phyloP scores from a whole-genome alignment of 1,284 basidiomycete genomes.

The Chondrostereum purpureum region DNA sequence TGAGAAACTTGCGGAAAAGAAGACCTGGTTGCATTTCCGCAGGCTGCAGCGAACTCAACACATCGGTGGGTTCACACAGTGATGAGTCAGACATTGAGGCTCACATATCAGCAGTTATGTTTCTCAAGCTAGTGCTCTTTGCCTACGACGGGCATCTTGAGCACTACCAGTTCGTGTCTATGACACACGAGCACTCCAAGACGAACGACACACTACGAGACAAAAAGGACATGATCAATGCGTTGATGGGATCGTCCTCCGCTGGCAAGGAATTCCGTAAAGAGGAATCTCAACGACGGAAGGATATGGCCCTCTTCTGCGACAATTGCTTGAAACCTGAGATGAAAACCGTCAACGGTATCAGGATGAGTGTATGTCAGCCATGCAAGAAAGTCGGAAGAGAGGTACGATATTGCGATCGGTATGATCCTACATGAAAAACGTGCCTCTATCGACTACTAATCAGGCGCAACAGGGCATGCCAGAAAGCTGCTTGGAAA shows the following conservation, averaged over 20 bases:
- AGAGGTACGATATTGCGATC: constrained; percentile 14
- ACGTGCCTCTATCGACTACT: no score
- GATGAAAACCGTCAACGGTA: constrained; percentile 12
- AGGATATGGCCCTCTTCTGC: constrained; percentile 15
- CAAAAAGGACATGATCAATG: not conserved
- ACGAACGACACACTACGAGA: constrained; percentile 10
- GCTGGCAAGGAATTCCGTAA: constrained; percentile 9
- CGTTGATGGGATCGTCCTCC: constrained; percentile 2
- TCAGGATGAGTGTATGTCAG: constrained; percentile 13
- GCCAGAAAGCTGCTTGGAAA: constrained; percentile 2
- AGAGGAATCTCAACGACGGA: constrained; percentile 11
- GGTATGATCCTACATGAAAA: not conserved
- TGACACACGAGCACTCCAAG: constrained; percentile 13
- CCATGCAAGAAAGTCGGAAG: constrained; percentile 12
- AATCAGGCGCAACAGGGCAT: not conserved
- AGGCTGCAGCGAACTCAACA: constrained; percentile 11
- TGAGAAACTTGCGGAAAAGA: constrained; percentile 7
- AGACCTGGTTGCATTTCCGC: constrained; percentile 7
- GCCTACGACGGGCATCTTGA: constrained; percentile 6
- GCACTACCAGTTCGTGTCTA: constrained; percentile 2
- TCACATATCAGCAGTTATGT: constrained; percentile 2
- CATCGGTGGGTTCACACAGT: constrained; percentile 12
- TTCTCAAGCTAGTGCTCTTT: constrained; percentile 3
- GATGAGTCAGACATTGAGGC: no score
- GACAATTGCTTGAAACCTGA: constrained; percentile 13